These are phyloP conservation scores for Pseudonitzschia multistriata DNA, from an alignment of 108 stramenopile species.

Conservation along the genomic window DNA sequence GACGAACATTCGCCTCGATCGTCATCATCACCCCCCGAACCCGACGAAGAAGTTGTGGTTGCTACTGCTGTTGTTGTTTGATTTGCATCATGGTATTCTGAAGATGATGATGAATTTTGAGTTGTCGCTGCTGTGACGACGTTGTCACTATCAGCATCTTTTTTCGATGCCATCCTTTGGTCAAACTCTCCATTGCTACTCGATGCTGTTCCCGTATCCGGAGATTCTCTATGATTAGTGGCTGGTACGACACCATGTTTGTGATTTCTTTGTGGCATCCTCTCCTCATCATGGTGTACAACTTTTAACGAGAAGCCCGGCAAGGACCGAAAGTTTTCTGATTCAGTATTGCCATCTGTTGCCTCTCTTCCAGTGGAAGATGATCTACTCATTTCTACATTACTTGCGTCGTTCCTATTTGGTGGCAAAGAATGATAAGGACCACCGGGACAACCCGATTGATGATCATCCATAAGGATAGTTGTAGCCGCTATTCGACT, in stretches of 20 bases:
- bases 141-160: neutral
- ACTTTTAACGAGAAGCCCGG: neutral
- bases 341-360: neutral
- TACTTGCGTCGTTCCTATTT: neutral
- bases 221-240: neutral
- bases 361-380: neutral
- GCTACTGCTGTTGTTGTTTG: constrained; percentile 2
- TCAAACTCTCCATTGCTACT: neutral
- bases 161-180: neutral
- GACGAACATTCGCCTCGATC: constrained; percentile 7
- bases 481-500: neutral
- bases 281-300: neutral
- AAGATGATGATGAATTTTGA: constrained; percentile 1
- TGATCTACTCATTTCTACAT: neutral
- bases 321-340: neutral
- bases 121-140: neutral
- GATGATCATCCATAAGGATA: neutral
- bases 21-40: constrained; percentile 14
- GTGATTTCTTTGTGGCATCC: neutral
- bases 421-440: neutral
- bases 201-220: neutral
- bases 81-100: neutral
- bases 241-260: neutral
- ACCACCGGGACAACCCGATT: neutral
- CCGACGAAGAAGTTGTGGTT: constrained; percentile 22